phyloP scores from a whole-genome alignment of 495 filamentous ascomycete genomes.

The Annulohypoxylon moriforme region DNA sequence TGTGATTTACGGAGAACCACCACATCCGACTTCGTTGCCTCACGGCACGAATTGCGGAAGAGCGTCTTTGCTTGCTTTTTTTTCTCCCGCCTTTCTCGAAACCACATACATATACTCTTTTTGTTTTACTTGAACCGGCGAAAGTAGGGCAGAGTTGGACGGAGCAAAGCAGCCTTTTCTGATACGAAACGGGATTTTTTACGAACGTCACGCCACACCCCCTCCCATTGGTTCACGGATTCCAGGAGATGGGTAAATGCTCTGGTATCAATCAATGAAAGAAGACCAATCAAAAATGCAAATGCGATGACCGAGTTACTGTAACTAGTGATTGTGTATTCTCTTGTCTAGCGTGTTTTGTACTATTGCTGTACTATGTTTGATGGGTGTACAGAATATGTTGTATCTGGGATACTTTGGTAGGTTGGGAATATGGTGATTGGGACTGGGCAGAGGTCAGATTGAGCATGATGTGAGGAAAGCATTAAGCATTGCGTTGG shows the following conservation, averaged over 20 bases:
- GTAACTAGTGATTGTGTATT: slow-evolving; percentile 3
- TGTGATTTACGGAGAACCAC: slow-evolving; percentile 20
- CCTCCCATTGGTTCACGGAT: slow-evolving; percentile 47
- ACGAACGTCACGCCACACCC: slow-evolving; percentile 52
- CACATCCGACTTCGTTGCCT: slow-evolving; percentile 27
- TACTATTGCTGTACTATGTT: not conserved
- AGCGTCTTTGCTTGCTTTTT: slow-evolving; percentile 18
- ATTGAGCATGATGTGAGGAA: not conserved
- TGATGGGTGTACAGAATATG: not conserved
- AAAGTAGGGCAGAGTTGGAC: slow-evolving; percentile 23
- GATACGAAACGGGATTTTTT: slow-evolving; percentile 44
- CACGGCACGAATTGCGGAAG: slow-evolving; percentile 24
- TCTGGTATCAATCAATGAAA: slow-evolving; percentile 49
- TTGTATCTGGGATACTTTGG: not conserved
- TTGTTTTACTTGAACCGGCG: slow-evolving; percentile 20
- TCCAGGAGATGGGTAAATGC: slow-evolving; percentile 37
- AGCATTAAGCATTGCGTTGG: not conserved
- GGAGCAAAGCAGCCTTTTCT: slow-evolving; percentile 25
- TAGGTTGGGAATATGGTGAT: not conserved
- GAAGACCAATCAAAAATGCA: slow-evolving; percentile 37
- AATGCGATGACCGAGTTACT: slow-evolving; percentile 11
- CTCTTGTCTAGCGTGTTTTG: not conserved
- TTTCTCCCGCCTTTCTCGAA: slow-evolving; percentile 14
- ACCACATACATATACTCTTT: slow-evolving; percentile 30
- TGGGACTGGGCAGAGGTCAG: not conserved